Evolutionary conservation across 768 basidiomycete genomes (phyloP), one percentile per base, ranked within the genome.

Genomic region (Cystobasidiopsis lactophilus): DNA sequence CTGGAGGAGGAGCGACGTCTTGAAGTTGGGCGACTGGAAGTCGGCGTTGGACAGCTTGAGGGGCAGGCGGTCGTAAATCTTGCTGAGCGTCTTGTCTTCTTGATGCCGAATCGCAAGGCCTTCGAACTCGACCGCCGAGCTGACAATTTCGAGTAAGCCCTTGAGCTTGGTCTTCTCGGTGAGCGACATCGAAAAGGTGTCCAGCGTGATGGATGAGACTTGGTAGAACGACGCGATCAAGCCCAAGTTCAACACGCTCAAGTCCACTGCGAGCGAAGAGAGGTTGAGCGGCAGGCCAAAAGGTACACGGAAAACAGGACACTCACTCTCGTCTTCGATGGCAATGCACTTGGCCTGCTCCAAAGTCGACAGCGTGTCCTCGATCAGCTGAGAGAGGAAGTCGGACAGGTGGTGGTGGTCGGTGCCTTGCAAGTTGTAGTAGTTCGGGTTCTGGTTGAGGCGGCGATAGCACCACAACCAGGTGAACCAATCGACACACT

Each of bases 151-250:
- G 33, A 96, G 75, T 7, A 96, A 70, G 37, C 91, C 91, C 69
- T 91, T 91, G 63, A 96, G 77, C 68, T 95, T 98, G 19, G 91
- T 98, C 23, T 82, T 78, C 65, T 95, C 88, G 64, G 88, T 93
- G 55, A 96, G 72, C 3, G 93, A 98, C 45, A 88, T 72, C 7
- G 82, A 86, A 69, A 93, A 95, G 40, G 93, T 89, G 69, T 96
- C 93, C 49, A 96, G 85, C 5, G 88, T 95, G 53, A 91, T 82
- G 66, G 93, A 86, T 23, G 45, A 47, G 9, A 47, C 45, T 47
- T 86, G 85, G 66, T 86, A 91, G 69, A 86, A 88, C 0, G 89
- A 86, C 0, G 89, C 93, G 60, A 98, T 96, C 88, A 95, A 93
- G 53, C 93, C 93, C 35, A 96, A 71, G 68, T 96, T 98, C 61